These are phyloP conservation scores for Dentipellis sp. DNA, from an alignment of 768 basidiomycete species.

Conservation along the genomic window DNA sequence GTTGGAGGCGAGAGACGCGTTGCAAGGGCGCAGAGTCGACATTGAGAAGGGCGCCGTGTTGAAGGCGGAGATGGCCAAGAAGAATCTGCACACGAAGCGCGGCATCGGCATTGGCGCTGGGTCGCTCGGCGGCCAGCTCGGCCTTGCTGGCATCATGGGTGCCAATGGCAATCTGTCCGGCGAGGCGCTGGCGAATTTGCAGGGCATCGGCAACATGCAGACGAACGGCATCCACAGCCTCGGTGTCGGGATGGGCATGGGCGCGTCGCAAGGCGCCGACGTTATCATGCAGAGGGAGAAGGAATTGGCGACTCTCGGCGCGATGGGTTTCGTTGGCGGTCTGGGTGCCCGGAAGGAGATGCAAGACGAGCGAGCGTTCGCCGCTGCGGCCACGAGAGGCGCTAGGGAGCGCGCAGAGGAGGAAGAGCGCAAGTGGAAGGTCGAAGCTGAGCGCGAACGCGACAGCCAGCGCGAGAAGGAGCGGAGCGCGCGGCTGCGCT, in stretches of 20 bases:
- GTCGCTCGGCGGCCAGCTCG: slow-evolving; percentile 12
- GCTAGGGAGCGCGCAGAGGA: slow-evolving; percentile 56
- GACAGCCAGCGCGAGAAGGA: background rate
- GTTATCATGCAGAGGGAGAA: slow-evolving; percentile 34
- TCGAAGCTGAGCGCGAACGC: slow-evolving; percentile 31
- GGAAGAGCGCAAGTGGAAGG: slow-evolving; percentile 44
- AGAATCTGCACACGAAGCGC: slow-evolving; percentile 94
- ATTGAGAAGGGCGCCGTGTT: slow-evolving; percentile 86
- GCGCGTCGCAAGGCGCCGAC: slow-evolving; percentile 14
- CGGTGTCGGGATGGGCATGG: slow-evolving; percentile 4
- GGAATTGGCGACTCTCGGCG: slow-evolving; percentile 36
- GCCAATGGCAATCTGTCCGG: slow-evolving; percentile 12
- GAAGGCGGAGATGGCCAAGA: slow-evolving; percentile 99
- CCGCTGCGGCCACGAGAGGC: slow-evolving; percentile 35
- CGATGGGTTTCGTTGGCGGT: slow-evolving; percentile 31
- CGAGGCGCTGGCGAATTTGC: slow-evolving; percentile 16
- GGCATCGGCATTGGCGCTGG: slow-evolving; percentile 46
- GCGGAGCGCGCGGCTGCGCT: slow-evolving; percentile 29
- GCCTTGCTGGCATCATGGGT: slow-evolving; percentile 12
- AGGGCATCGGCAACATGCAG: slow-evolving; percentile 15
- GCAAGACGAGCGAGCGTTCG: slow-evolving; percentile 29
- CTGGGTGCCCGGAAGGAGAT: slow-evolving; percentile 30
- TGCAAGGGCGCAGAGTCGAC: slow-evolving; percentile 88
- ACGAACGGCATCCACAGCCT: slow-evolving; percentile 9
- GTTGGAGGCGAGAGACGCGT: slow-evolving; percentile 72